Conservation (phyloP, 768 basidiomycete species). For the Mycena vitilis region DNA sequence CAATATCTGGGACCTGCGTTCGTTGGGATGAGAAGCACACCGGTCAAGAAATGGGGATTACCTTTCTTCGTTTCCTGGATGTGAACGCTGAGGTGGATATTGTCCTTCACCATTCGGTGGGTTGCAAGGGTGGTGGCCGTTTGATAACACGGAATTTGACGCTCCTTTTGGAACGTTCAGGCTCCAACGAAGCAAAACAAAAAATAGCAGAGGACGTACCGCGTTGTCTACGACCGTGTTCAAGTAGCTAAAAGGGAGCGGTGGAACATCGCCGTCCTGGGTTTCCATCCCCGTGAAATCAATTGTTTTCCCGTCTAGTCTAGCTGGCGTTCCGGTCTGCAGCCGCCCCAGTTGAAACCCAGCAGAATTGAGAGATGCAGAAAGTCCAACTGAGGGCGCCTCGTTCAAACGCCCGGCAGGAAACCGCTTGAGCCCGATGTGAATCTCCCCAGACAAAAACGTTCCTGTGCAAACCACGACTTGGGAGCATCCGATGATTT, state of each 20-base stretch:
- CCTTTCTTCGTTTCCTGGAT: slow-evolving; percentile 93
- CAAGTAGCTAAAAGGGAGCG: slow-evolving; percentile 83
- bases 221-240: slow-evolving; percentile 77
- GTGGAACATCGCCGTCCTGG: slow-evolving; percentile 76
- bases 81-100: slow-evolving; percentile 82
- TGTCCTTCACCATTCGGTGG: slow-evolving; percentile 80
- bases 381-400: slow-evolving; percentile 78
- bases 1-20: slow-evolving; percentile 87
- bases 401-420: slow-evolving; percentile 85
- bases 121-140: slow-evolving; percentile 81
- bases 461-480: slow-evolving; percentile 94
- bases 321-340: slow-evolving; percentile 89
- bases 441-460: slow-evolving; percentile 91
- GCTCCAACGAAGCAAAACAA: slow-evolving; percentile 7
- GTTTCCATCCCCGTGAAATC: slow-evolving; percentile 68
- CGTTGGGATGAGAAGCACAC: background rate
- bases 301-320: slow-evolving; percentile 78
- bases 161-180: slow-evolving; percentile 56
- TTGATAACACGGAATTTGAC: slow-evolving; percentile 79
- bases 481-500: slow-evolving; percentile 79
- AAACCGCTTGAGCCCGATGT: slow-evolving; percentile 82
- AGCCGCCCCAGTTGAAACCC: slow-evolving; percentile 87
- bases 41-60: slow-evolving; percentile 35
- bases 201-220: slow-evolving; percentile 50
- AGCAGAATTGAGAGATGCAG: slow-evolving; percentile 76